Evolutionary conservation across 2,329 filamentous ascomycete genomes (phyloP).

Genomic region (Aspergillus fumigatus): DNA sequence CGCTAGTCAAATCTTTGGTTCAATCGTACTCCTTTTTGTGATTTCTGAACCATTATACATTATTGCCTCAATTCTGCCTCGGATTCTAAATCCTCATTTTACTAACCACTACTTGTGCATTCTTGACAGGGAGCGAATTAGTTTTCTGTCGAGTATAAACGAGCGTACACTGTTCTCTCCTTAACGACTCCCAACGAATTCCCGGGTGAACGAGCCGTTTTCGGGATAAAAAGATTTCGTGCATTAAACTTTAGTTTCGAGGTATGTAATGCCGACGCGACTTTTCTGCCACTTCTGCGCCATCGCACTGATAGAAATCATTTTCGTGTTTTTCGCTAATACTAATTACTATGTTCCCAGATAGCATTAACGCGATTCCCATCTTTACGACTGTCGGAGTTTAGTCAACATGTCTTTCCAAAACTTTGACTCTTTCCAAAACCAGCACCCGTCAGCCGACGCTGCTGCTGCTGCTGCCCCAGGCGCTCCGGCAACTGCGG

Average conservation of each 20-base stretch:
- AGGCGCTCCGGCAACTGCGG: slow-evolving; percentile 46
- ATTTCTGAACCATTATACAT: not conserved
- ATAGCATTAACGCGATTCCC: slow-evolving; percentile 11
- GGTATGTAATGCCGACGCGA: slow-evolving; percentile 11
- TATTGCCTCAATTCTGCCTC: not conserved
- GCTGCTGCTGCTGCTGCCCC: slow-evolving; percentile 47
- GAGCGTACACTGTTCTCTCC: slow-evolving; percentile 34
- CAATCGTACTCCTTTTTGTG: not conserved
- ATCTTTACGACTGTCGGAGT: slow-evolving; percentile 17
- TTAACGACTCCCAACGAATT: slow-evolving; percentile 40
- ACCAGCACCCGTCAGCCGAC: slow-evolving; percentile 55
- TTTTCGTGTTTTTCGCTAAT: not conserved
- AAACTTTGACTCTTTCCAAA: slow-evolving; percentile 60
- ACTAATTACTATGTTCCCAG: slow-evolving; percentile 2
- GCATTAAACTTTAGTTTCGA: slow-evolving; percentile 15
- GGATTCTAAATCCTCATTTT: not conserved
- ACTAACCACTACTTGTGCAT: slow-evolving; percentile 8
- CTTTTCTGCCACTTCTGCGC: not conserved
- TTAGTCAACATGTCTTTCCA: slow-evolving; percentile 59
- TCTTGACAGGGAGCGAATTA: slow-evolving; percentile 23
- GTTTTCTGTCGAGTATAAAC: slow-evolving; percentile 29
- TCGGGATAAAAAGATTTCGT: slow-evolving; percentile 25
- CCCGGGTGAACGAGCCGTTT: slow-evolving; percentile 32
- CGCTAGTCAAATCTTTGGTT: not conserved
- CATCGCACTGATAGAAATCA: not conserved